Evolutionary conservation across 179 eudicot genomes (phyloP).

Genomic region (Beta corolliflora): DNA sequence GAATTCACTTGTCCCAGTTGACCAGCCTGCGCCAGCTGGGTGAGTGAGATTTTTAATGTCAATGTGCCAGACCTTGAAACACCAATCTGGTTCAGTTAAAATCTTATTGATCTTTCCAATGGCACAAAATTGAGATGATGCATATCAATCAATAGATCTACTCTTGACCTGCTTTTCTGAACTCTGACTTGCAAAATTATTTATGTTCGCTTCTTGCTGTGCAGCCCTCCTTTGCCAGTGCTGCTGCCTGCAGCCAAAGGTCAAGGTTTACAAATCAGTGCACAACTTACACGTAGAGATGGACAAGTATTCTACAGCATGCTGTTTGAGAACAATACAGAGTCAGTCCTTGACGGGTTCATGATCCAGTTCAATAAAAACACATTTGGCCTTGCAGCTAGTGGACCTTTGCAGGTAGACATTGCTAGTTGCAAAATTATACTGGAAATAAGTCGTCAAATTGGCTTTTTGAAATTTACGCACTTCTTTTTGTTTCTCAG

Average conservation of each 20-base stretch:
- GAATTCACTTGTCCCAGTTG: slow-evolving; percentile 65
- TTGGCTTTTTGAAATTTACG: slow-evolving; percentile 25
- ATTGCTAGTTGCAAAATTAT: slow-evolving; percentile 6
- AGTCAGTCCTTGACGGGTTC: slow-evolving; percentile 77
- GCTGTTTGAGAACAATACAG: slow-evolving; percentile 80
- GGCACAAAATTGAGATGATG: not conserved
- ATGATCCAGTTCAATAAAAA: slow-evolving; percentile 98
- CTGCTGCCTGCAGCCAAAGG: slow-evolving; percentile 75
- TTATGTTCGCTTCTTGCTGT: slow-evolving; percentile 19
- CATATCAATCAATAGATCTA: not conserved
- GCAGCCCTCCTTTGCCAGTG: slow-evolving; percentile 91
- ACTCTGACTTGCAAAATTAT: not conserved
- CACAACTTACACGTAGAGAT: slow-evolving; percentile 79
- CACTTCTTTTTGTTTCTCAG: slow-evolving; percentile 22
- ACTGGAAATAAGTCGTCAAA: not conserved
- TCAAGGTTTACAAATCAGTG: slow-evolving; percentile 94
- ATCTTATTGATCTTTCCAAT: not conserved
- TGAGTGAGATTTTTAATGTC: slow-evolving; percentile 39
- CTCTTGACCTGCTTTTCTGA: not conserved
- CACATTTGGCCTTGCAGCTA: slow-evolving; percentile 90
- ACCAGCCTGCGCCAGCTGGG: slow-evolving; percentile 75
- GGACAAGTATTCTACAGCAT: slow-evolving; percentile 87
- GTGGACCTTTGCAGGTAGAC: slow-evolving; percentile 80
- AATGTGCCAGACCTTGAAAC: slow-evolving; percentile 1
- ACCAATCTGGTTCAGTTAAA: not conserved